Evolutionary conservation across 2,329 filamentous ascomycete species (phyloP).

Genomic region (Dothistroma pini): DNA sequence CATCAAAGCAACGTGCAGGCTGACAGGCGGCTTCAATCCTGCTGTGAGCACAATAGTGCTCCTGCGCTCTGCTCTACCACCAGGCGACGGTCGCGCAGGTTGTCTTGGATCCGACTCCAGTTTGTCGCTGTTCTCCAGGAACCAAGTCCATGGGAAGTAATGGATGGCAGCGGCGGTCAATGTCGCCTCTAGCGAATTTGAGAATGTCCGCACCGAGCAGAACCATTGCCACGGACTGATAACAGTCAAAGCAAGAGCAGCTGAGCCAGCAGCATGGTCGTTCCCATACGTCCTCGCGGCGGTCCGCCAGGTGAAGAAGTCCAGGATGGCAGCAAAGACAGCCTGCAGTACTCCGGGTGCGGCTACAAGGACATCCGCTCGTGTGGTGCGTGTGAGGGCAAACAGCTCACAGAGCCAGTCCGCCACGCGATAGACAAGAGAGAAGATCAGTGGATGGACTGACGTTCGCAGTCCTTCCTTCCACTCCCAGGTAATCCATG

Average conservation of each 20-base stretch:
- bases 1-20: constrained; percentile 54
- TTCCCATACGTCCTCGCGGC: constrained; percentile 69
- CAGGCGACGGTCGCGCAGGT: background rate
- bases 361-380: constrained; percentile 64
- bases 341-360: constrained; percentile 75
- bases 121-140: constrained; percentile 9
- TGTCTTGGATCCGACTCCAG: background rate
- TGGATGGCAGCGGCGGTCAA: constrained; percentile 75
- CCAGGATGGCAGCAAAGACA: constrained; percentile 69
- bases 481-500: constrained; percentile 99
- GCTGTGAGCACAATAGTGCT: background rate
- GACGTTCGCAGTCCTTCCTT: constrained; percentile 80
- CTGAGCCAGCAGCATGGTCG: constrained; percentile 60
- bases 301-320: constrained; percentile 86
- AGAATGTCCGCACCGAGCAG: constrained; percentile 87
- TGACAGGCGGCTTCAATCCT: constrained; percentile 9
- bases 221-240: constrained; percentile 96
- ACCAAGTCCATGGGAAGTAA: constrained; percentile 76
- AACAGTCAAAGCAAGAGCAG: constrained; percentile 65
- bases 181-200: constrained; percentile 89
- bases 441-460: constrained; percentile 85
- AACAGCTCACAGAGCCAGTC: constrained; percentile 56
- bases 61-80: background rate
- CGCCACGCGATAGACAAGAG: constrained; percentile 64
- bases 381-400: constrained; percentile 51